Evolutionary conservation across 1,284 basidiomycete genomes (phyloP).

Genomic region (Sanghuangporus baumii): DNA sequence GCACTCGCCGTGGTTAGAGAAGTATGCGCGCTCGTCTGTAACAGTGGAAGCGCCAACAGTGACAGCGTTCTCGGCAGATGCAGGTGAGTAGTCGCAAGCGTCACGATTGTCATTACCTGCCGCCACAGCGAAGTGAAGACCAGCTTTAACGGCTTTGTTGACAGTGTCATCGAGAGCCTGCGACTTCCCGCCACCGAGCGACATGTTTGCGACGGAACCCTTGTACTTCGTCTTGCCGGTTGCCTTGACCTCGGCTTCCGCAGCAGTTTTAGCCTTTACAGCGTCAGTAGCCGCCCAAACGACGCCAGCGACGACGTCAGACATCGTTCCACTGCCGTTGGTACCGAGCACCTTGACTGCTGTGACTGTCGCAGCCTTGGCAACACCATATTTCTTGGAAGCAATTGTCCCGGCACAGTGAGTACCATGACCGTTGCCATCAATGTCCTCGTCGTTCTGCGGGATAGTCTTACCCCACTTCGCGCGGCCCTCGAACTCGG

Average conservation of each 20-base stretch:
- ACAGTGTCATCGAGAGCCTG: constrained; percentile 81
- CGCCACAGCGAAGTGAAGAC: constrained; percentile 93
- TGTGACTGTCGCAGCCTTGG: constrained; percentile 87
- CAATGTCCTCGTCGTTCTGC: constrained; percentile 67
- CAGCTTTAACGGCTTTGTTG: constrained; percentile 76
- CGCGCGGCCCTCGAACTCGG: constrained; percentile 86
- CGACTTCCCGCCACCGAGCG: constrained; percentile 95
- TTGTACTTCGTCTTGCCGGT: constrained; percentile 77
- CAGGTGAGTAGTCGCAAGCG: constrained; percentile 81
- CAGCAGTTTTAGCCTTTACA: constrained; percentile 35
- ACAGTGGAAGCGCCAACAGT: constrained; percentile 86
- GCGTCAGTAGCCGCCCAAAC: constrained; percentile 76
- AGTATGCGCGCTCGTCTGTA: constrained; percentile 82
- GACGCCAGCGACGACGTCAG: constrained; percentile 89
- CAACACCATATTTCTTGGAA: constrained; percentile 83
- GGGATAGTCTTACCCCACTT: constrained; percentile 84
- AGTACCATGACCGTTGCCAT: constrained; percentile 69
- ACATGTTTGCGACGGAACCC: constrained; percentile 98
- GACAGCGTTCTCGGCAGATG: constrained; percentile 67
- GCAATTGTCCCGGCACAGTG: constrained; percentile 86
- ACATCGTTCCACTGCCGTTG: constrained; percentile 94
- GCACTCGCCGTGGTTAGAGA: constrained; percentile 76
- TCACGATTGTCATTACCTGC: constrained; percentile 78
- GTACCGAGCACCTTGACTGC: constrained; percentile 97
- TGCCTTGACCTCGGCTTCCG: constrained; percentile 51